Evolutionary conservation across 768 basidiomycete genomes (phyloP).

Genomic region (Russula lepida): DNA sequence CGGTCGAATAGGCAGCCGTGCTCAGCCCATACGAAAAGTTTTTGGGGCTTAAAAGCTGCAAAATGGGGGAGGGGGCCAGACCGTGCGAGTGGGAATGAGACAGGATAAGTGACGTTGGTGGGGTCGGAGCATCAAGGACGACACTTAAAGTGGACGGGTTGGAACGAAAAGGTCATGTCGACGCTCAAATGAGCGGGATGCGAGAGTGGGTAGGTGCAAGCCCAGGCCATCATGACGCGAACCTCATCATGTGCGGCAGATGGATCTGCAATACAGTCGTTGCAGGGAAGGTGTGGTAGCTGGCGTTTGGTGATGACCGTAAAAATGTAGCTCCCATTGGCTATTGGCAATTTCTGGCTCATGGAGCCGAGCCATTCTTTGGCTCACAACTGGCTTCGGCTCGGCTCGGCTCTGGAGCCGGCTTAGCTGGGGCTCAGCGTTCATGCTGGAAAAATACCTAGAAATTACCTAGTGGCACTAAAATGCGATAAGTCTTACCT

Average conservation of each 20-base stretch:
- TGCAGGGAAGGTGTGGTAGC: slow-evolving; percentile 15
- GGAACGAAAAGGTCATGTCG: slow-evolving; percentile 10
- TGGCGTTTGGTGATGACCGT: slow-evolving; percentile 6
- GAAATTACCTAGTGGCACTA: no score
- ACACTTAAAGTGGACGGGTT: neutral
- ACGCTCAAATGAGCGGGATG: slow-evolving; percentile 9
- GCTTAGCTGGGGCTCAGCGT: no score
- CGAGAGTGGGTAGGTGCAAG: slow-evolving; percentile 17
- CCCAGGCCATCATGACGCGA: slow-evolving; percentile 15
- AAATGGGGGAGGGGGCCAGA: neutral
- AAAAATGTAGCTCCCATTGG: no score
- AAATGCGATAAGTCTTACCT: no score
- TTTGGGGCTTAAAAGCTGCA: neutral
- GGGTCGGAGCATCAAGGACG: neutral
- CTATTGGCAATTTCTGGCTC: no score
- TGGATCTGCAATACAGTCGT: slow-evolving; percentile 4
- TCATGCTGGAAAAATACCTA: no score
- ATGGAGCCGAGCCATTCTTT: no score
- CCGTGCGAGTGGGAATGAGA: neutral
- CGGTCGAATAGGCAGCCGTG: neutral
- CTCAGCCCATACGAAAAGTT: neutral
- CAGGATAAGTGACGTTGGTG: neutral
- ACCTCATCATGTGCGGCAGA: neutral
- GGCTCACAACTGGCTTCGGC: no score
- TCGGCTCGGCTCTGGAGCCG: no score